Evolutionary conservation across 345 rosid genomes (phyloP).

Genomic region (Eucalyptus leucophloia): DNA sequence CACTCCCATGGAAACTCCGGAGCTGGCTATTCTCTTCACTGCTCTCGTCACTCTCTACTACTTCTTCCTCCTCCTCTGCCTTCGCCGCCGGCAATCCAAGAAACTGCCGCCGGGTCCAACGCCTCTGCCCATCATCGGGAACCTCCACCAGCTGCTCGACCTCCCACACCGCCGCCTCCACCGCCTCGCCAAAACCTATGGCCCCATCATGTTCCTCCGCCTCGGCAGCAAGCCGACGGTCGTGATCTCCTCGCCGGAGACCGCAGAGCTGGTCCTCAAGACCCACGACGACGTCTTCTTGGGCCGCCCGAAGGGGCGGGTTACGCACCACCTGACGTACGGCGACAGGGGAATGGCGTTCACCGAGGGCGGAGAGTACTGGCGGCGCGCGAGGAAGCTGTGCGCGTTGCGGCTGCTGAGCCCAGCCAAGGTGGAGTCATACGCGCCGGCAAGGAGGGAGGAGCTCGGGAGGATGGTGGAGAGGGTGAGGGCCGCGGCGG

Average conservation of each 20-base stretch:
- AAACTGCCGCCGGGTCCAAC: not conserved
- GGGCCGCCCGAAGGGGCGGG: slow-evolving; percentile 11
- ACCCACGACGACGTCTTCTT: slow-evolving; percentile 21
- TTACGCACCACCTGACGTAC: not conserved
- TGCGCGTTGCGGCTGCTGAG: slow-evolving; percentile 7
- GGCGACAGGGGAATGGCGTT: slow-evolving; percentile 12
- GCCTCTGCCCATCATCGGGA: slow-evolving; percentile 1
- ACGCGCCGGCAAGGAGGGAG: slow-evolving; percentile 1
- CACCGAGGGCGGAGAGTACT: slow-evolving; percentile 9
- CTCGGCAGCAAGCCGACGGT: slow-evolving; percentile 24
- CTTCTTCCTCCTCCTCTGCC: not conserved
- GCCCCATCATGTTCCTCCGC: slow-evolving; percentile 29
- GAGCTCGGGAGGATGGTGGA: not conserved
- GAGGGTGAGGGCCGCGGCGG: not conserved
- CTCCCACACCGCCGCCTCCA: slow-evolving; percentile 26
- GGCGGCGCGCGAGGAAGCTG: slow-evolving; percentile 12
- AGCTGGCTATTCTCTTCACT: not conserved
- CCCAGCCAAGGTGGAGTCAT: slow-evolving; percentile 6
- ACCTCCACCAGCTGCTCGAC: slow-evolving; percentile 28
- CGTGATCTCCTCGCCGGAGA: slow-evolving; percentile 26
- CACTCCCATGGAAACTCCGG: not conserved
- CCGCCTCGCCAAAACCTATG: slow-evolving; percentile 18
- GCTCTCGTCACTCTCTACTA: not conserved
- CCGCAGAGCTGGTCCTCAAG: slow-evolving; percentile 25
- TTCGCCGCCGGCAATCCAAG: not conserved